Evolutionary conservation across 345 rosid genomes (phyloP).

Genomic region (Moricandia moricandioides): DNA sequence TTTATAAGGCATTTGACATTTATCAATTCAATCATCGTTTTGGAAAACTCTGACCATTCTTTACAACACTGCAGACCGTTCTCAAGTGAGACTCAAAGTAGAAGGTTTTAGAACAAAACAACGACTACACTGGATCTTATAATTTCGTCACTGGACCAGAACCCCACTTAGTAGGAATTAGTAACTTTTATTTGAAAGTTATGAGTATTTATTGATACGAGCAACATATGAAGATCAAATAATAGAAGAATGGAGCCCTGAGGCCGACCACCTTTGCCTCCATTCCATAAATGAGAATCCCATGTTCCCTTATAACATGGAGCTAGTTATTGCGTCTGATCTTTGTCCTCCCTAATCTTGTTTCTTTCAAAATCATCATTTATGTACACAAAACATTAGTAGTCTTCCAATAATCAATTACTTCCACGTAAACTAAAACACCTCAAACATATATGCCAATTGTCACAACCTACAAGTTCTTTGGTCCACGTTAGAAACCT

Average conservation of each 20-base stretch:
- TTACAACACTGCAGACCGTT: background rate
- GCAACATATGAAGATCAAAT: constrained; percentile 16
- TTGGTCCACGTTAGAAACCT: constrained; percentile 1
- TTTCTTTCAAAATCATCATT: constrained; percentile 9
- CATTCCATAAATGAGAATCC: constrained; percentile 13
- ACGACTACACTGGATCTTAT: background rate
- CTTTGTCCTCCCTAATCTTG: background rate
- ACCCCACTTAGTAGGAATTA: background rate
- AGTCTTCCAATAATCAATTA: constrained; percentile 13
- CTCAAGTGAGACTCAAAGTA: background rate
- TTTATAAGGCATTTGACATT: too few species aligned
- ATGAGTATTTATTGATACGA: background rate
- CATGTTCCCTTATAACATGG: constrained; percentile 26
- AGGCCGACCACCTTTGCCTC: constrained; percentile 27
- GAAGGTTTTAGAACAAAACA: background rate
- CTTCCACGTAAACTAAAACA: constrained; percentile 20
- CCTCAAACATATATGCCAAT: constrained; percentile 15
- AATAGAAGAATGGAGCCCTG: constrained; percentile 26
- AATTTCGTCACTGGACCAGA: background rate
- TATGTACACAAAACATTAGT: background rate
- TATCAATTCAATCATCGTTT: too few species aligned
- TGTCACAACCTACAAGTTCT: constrained; percentile 2
- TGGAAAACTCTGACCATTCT: too few species aligned
- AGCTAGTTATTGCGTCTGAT: constrained; percentile 5
- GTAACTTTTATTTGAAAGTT: background rate